phyloP scores from a whole-genome alignment of 2,329 filamentous ascomycete species.

The Dissoconium aciculare region DNA sequence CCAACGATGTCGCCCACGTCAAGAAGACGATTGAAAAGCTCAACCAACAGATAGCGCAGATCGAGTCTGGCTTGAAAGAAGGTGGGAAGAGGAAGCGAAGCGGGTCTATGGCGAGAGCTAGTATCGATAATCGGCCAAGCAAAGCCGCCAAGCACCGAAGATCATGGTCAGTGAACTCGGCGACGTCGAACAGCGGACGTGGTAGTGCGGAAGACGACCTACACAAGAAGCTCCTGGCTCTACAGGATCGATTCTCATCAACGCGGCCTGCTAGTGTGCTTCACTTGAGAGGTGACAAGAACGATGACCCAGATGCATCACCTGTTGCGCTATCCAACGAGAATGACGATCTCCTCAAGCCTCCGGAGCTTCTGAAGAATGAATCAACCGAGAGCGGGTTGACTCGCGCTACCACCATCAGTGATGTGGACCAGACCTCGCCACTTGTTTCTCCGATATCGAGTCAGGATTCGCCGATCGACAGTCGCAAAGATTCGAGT shows the following conservation, averaged over 20 bases:
- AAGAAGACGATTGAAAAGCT: slow-evolving; percentile 95
- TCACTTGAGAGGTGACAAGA: slow-evolving; percentile 60
- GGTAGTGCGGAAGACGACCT: slow-evolving; percentile 50
- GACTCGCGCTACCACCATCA: slow-evolving; percentile 34
- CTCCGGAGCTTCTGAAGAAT: slow-evolving; percentile 41
- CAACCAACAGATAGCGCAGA: slow-evolving; percentile 79
- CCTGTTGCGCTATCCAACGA: slow-evolving; percentile 57
- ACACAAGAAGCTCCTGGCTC: slow-evolving; percentile 59
- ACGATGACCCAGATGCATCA: slow-evolving; percentile 65
- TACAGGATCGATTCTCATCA: slow-evolving; percentile 82
- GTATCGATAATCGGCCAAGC: slow-evolving; percentile 46
- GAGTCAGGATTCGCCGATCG: slow-evolving; percentile 31
- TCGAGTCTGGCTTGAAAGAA: slow-evolving; percentile 44
- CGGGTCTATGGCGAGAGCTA: slow-evolving; percentile 34
- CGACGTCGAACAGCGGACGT: slow-evolving; percentile 30
- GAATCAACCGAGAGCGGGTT: slow-evolving; percentile 31
- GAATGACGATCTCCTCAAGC: slow-evolving; percentile 33
- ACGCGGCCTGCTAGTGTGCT: slow-evolving; percentile 64
- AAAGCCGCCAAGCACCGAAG: slow-evolving; percentile 83
- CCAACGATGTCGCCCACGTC: slow-evolving; percentile 86
- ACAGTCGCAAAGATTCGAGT: slow-evolving; percentile 26
- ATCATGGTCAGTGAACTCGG: slow-evolving; percentile 87
- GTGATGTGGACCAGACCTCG: slow-evolving; percentile 40
- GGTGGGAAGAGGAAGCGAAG: slow-evolving; percentile 48
- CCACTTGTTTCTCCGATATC: slow-evolving; percentile 38